phyloP scores from a whole-genome alignment of 805 yeast species.

The Ogataea populi-albae region DNA sequence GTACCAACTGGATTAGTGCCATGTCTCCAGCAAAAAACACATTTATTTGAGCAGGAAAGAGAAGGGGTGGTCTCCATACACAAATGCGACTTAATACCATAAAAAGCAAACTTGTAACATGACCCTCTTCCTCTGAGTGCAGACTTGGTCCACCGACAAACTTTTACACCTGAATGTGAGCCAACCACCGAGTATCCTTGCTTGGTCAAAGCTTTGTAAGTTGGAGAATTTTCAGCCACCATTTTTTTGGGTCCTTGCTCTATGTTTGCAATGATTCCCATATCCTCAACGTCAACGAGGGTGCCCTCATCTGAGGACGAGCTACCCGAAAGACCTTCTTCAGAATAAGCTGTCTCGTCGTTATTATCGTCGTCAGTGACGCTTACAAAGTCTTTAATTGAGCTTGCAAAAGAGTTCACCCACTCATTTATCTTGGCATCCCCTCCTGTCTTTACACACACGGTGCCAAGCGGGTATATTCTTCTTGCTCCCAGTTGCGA shows the following conservation, averaged over 20 bases:
- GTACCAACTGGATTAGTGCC: constrained; percentile 97
- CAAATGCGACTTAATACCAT: constrained; percentile 84
- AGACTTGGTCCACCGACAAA: constrained; percentile 94
- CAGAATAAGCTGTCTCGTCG: constrained; percentile 15
- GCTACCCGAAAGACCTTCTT: constrained; percentile 17
- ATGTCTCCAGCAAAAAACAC: constrained; percentile 97
- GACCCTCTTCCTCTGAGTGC: constrained; percentile 93
- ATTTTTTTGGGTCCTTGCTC: constrained; percentile 53
- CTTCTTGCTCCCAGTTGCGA: constrained; percentile 86
- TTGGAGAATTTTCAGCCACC: constrained; percentile 89
- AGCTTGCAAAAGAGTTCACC: constrained; percentile 56
- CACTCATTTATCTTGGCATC: constrained; percentile 62
- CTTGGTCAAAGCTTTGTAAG: constrained; percentile 81
- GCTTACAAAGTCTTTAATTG: constrained; percentile 71
- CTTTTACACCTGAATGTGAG: constrained; percentile 91
- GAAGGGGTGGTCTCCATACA: constrained; percentile 98
- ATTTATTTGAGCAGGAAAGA: constrained; percentile 87
- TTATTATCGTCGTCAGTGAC: constrained; percentile 41
- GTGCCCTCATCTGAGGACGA: constrained; percentile 38
- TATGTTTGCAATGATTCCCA: constrained; percentile 56
- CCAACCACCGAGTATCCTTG: constrained; percentile 95
- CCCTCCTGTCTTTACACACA: constrained; percentile 74
- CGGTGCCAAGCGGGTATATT: constrained; percentile 76
- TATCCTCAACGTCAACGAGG: constrained; percentile 82
- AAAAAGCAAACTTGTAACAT: constrained; percentile 88